Conservation (phyloP, 2,329 filamentous ascomycete species). For the Trichoderma koningiopsis region DNA sequence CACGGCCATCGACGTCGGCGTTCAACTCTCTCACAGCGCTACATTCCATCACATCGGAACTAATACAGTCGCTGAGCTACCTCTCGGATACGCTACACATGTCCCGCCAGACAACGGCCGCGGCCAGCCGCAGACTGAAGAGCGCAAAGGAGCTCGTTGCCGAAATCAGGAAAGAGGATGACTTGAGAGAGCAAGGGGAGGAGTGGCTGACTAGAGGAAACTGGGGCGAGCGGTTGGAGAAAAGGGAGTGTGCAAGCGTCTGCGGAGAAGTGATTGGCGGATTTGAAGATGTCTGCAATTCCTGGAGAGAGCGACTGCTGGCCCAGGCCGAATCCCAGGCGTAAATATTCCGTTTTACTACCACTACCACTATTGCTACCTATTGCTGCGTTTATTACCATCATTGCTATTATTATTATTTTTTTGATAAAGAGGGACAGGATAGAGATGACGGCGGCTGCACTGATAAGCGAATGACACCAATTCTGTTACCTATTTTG, state of each 20-base stretch:
- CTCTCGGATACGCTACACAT: constrained; percentile 93
- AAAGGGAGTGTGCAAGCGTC: constrained; percentile 78
- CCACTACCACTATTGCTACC: neutral
- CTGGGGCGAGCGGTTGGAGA: constrained; percentile 76
- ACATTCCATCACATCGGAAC: constrained; percentile 69
- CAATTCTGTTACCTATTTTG: neutral
- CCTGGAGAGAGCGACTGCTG: constrained; percentile 76
- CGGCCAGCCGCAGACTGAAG: constrained; percentile 76
- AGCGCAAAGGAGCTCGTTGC: constrained; percentile 82
- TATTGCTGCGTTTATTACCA: neutral
- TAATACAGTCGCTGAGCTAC: constrained; percentile 79
- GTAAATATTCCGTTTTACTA: constrained; percentile 28
- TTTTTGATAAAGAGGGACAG: constrained; percentile 1
- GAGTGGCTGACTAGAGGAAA: constrained; percentile 79
- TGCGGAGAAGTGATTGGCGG: constrained; percentile 88
- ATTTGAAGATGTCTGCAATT: constrained; percentile 87
- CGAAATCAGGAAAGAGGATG: constrained; percentile 81
- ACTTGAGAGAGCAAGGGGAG: constrained; percentile 79
- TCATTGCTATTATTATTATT: neutral
- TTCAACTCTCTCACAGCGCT: constrained; percentile 69
- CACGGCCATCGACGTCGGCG: constrained; percentile 62
- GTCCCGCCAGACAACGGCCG: constrained; percentile 83
- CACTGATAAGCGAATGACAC: constrained; percentile 24
- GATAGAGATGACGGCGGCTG: constrained; percentile 19
- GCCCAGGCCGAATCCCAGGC: constrained; percentile 60